Percentiles rank a stretch among this genome's conserved stretches.
These are phyloP conservation scores for Hyaloscypha variabilis DNA, from an alignment of 495 filamentous ascomycete genomes.

Conservation along the genomic window DNA sequence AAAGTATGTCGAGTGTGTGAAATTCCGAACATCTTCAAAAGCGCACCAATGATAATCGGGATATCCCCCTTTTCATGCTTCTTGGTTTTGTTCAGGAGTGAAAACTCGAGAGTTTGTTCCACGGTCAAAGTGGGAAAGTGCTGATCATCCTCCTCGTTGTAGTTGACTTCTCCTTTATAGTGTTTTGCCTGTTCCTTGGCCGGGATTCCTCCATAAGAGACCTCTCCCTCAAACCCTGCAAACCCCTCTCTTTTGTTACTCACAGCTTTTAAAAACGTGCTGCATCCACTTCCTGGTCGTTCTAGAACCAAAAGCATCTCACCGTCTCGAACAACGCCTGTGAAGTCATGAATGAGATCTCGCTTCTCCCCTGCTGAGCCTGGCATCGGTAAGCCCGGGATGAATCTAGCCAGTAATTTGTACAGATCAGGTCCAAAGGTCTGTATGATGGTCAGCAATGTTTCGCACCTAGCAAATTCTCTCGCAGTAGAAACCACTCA, in stretches of 20 bases:
- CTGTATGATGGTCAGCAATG: slow-evolving; percentile 39
- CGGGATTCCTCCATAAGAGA: slow-evolving; percentile 77
- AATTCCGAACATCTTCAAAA: slow-evolving; percentile 73
- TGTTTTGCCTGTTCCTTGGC: slow-evolving; percentile 66
- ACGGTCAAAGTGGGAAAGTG: slow-evolving; percentile 81
- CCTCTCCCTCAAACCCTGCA: slow-evolving; percentile 68
- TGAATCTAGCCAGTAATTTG: slow-evolving; percentile 61
- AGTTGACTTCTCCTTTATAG: slow-evolving; percentile 81
- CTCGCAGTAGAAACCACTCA: background rate
- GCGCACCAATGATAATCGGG: slow-evolving; percentile 62
- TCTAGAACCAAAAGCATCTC: slow-evolving; percentile 87
- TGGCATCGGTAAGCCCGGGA: slow-evolving; percentile 58
- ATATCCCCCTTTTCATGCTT: slow-evolving; percentile 69
- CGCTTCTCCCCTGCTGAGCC: slow-evolving; percentile 52
- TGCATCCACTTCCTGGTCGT: slow-evolving; percentile 78
- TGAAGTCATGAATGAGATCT: slow-evolving; percentile 75
- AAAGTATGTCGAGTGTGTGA: slow-evolving; percentile 66
- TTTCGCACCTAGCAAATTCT: background rate
- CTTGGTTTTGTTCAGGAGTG: slow-evolving; percentile 81
- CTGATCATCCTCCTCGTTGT: slow-evolving; percentile 80
- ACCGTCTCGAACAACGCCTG: slow-evolving; percentile 75
- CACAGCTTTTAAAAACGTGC: slow-evolving; percentile 77
- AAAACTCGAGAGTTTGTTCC: slow-evolving; percentile 74
- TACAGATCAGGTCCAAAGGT: slow-evolving; percentile 87
- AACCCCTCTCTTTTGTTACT: slow-evolving; percentile 70